Evolutionary conservation across 2,329 filamentous ascomycete species (phyloP).

Genomic region (Albophoma yamanashiensis): DNA sequence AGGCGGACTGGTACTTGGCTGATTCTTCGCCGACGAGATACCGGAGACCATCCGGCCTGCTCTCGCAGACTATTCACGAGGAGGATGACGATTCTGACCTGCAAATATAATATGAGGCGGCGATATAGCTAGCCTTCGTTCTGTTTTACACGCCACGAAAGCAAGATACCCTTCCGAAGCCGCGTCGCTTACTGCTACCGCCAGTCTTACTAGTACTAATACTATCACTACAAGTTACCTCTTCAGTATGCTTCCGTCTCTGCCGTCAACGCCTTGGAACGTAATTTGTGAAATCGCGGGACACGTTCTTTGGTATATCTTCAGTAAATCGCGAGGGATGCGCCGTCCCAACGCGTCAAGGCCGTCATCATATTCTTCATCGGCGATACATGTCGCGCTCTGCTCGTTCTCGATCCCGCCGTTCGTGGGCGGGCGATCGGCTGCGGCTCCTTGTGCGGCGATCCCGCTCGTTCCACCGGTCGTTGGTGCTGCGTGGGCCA

Average conservation of each 20-base stretch:
- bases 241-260: background rate
- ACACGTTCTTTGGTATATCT: background rate
- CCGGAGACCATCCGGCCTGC: conserved; percentile 35
- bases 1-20: conserved; percentile 27
- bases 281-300: background rate
- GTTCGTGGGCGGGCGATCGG: conserved; percentile 25
- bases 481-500: conserved; percentile 20
- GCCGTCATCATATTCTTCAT: conserved; percentile 18
- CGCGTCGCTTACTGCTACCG: background rate
- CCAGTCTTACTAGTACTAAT: background rate
- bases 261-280: background rate
- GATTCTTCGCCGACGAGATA: conserved; percentile 25
- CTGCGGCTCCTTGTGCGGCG: conserved; percentile 28
- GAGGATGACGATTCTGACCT: conserved; percentile 56
- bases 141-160: conserved; percentile 1
- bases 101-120: conserved; percentile 3
- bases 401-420: conserved; percentile 28
- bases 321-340: background rate
- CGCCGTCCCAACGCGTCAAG: background rate
- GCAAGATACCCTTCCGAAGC: conserved; percentile 1
- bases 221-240: background rate
- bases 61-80: conserved; percentile 60
- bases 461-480: conserved; percentile 30
- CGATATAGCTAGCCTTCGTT: background rate
- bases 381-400: conserved; percentile 41